Evolutionary conservation across 768 basidiomycete species (phyloP), one percentile per base, ranked within the genome.

Genomic region (Termitomyces eurrhizus): DNA sequence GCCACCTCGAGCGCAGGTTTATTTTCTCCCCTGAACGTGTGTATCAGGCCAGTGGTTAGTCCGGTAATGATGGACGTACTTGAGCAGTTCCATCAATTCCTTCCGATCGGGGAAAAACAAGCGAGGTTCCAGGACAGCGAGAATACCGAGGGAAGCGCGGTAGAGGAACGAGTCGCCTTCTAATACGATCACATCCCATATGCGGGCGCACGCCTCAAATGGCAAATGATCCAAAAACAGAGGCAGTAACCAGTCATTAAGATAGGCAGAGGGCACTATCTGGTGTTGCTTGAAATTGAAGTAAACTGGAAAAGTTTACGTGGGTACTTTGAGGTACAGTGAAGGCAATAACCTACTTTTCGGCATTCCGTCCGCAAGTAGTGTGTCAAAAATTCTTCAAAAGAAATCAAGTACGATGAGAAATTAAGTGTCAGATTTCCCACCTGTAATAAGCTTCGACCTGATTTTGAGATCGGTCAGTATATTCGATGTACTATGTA

Each of bases 241-340:
- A 0, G 93, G 85, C 35, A 89, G 67, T 32, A 96, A 66, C 94
- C 94, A 96, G 60, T 87, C 86, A 0, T 81, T 83, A 16, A 96
- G 78, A 76, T 95, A 96, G n/a, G 86, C 81, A 2, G 86, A 76
- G 1, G 94, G 93, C 1, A 93, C 89, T 67, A 96, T 84, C 63
- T 94, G 92, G 69, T 95, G 92, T 67, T 94, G 92, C 70, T 95
- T 93, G 75, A 95, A 95, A 75, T 95, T 95, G 76, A 93, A 92
- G 71, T 93, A 95, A 63, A 96, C 93, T 94, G 53, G 14, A 58
- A 35, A 51, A 4, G 32, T n/a, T 39, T 14, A 32, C 26, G 46
- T 57, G 42, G 42, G 32, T 53, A 33, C 12, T 39, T 39, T 33
- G 21, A 53, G 53, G 21, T 13, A 39, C 41, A 44, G 14, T 12